These are phyloP conservation scores for Trichophyton benhamiae DNA, from an alignment of 2,329 filamentous ascomycete species.

Conservation along the genomic window DNA sequence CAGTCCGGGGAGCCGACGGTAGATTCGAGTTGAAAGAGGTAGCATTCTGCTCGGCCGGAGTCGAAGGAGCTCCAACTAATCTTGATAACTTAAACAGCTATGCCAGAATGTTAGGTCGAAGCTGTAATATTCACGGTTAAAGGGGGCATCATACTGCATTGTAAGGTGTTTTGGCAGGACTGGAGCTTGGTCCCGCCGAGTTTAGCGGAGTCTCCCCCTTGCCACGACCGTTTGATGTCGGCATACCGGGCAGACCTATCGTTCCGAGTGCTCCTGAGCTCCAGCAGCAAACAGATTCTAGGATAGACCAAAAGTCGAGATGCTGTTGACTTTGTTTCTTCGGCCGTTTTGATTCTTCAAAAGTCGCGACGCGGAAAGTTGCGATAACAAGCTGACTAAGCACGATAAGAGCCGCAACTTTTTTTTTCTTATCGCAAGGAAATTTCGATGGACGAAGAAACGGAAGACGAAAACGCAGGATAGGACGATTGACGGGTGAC, in stretches of 20 bases:
- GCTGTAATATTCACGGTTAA: background rate
- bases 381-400: constrained; percentile 1
- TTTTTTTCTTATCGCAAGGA: background rate
- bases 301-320: background rate
- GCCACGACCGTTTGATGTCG: background rate
- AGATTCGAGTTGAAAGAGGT: constrained; percentile 5
- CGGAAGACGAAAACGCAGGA: background rate
- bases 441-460: background rate
- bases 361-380: constrained; percentile 2
- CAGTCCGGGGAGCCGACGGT: background rate
- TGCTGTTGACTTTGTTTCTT: background rate
- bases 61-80: constrained; percentile 24
- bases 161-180: constrained; percentile 2
- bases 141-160: background rate
- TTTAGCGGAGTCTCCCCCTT: background rate
- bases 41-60: constrained; percentile 24
- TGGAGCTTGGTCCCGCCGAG: constrained; percentile 1
- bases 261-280: background rate
- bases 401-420: background rate
- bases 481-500: background rate
- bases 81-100: background rate
- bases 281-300: background rate
- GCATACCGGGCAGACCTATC: background rate
- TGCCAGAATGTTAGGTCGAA: background rate
- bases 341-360: background rate